Evolutionary conservation across 805 yeast genomes (phyloP).

Genomic region (Scheffersomyces ergatensis): DNA sequence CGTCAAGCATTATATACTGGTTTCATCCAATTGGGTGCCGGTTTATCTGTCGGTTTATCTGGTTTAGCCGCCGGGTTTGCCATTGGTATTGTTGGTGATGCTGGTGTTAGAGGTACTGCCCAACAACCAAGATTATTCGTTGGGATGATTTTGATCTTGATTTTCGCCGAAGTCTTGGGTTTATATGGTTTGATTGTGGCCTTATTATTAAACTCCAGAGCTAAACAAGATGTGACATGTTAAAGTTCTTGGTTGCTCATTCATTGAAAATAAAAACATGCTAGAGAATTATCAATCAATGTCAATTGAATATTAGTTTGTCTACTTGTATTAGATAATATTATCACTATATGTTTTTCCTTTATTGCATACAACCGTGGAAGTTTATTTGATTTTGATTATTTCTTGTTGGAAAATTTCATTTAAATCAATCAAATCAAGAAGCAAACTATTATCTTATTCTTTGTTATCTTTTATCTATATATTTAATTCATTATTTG

Average conservation of each 20-base stretch:
- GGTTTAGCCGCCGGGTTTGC: constrained; percentile 99
- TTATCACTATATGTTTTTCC: too few relatives aligned
- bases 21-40: constrained; percentile 97
- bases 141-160: constrained; percentile 96
- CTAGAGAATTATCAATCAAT: background rate
- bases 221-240: constrained; percentile 87
- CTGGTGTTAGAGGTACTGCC: constrained; percentile 98
- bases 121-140: constrained; percentile 98
- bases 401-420: too few relatives aligned
- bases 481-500: background rate
- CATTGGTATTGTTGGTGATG: constrained; percentile 99
- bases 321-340: background rate
- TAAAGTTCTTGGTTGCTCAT: constrained; percentile 27
- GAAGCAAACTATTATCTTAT: background rate
- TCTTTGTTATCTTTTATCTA: background rate
- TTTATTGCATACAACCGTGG: background rate
- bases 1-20: constrained; percentile 94
- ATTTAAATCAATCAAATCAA: too few relatives aligned
- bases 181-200: constrained; percentile 98
- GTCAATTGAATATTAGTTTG: background rate
- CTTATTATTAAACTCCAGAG: constrained; percentile 94
- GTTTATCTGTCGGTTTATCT: constrained; percentile 93
- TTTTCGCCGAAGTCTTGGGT: constrained; percentile 99
- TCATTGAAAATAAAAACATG: background rate
- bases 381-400: background rate